Evolutionary conservation across 805 yeast genomes (phyloP).

Genomic region (Candida arabinofermentans): DNA sequence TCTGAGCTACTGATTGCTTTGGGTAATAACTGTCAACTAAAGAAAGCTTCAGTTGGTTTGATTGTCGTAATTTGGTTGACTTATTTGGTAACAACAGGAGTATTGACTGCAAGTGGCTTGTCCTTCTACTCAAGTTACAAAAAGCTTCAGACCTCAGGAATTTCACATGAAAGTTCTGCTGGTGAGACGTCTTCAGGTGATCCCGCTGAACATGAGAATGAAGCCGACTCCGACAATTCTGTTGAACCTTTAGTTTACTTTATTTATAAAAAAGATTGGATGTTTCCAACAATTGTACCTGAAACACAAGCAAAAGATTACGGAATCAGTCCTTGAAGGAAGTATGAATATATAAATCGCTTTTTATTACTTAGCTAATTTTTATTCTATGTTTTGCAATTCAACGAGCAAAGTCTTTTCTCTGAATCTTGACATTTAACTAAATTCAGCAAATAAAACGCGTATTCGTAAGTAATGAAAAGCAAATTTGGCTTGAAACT

Average conservation of each 20-base stretch:
- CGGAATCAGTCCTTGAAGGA: neutral
- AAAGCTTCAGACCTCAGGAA: too few relatives aligned
- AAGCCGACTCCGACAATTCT: neutral
- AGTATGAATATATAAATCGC: too few relatives aligned
- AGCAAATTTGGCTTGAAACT: too few relatives aligned
- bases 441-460: too few relatives aligned
- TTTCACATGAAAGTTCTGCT: neutral
- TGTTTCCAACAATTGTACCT: slow-evolving; percentile 10
- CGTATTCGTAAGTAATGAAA: too few relatives aligned
- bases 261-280: slow-evolving; percentile 15
- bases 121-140: slow-evolving; percentile 12
- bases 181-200: neutral
- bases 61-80: slow-evolving; percentile 12
- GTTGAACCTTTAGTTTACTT: slow-evolving; percentile 8
- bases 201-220: neutral
- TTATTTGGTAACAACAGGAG: slow-evolving; percentile 13
- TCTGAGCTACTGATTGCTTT: slow-evolving; percentile 12
- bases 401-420: too few relatives aligned
- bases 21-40: slow-evolving; percentile 18
- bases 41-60: slow-evolving; percentile 19
- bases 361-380: neutral
- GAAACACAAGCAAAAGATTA: neutral
- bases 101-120: slow-evolving; percentile 11
- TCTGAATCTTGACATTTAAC: too few relatives aligned
- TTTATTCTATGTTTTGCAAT: neutral